phyloP scores from a whole-genome alignment of 148 eudicot species.

The Selenicereus undatus region DNA sequence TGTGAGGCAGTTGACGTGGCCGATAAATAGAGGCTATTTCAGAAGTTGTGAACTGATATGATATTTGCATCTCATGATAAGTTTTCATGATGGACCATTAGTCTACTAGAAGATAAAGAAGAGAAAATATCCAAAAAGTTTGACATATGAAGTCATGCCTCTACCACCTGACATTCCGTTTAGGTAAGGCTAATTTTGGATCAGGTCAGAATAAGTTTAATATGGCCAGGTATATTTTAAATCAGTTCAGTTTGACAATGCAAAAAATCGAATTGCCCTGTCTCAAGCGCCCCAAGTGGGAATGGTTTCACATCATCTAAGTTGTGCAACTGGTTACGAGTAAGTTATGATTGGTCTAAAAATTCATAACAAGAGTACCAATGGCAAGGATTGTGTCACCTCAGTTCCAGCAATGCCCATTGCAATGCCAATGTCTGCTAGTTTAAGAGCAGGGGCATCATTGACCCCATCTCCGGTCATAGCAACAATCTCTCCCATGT shows the following conservation, averaged over 20 bases:
- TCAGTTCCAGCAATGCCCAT: slow-evolving; percentile 94
- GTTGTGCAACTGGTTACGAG: background rate
- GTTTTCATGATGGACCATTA: background rate
- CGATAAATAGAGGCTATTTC: too few species aligned
- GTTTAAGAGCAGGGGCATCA: slow-evolving; percentile 91
- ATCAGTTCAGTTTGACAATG: background rate
- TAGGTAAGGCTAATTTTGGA: background rate
- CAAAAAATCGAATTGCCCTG: too few species aligned
- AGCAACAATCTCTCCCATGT: slow-evolving; percentile 78
- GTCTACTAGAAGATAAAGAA: background rate
- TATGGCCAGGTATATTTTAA: background rate
- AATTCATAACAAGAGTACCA: background rate
- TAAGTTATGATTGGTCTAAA: too few species aligned
- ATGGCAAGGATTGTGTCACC: slow-evolving; percentile 31
- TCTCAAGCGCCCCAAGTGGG: too few species aligned
- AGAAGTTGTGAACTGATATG: too few species aligned
- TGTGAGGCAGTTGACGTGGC: too few species aligned
- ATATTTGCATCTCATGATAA: too few species aligned
- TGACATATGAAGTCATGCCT: background rate
- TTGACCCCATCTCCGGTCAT: slow-evolving; percentile 98
- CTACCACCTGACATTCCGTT: background rate
- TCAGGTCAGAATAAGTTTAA: background rate
- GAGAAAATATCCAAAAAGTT: background rate
- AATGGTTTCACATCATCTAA: background rate
- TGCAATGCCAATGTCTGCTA: slow-evolving; percentile 90